These are phyloP conservation scores for Chionographis japonica DNA, from an alignment of 106 monocot species.

Conservation along the genomic window DNA sequence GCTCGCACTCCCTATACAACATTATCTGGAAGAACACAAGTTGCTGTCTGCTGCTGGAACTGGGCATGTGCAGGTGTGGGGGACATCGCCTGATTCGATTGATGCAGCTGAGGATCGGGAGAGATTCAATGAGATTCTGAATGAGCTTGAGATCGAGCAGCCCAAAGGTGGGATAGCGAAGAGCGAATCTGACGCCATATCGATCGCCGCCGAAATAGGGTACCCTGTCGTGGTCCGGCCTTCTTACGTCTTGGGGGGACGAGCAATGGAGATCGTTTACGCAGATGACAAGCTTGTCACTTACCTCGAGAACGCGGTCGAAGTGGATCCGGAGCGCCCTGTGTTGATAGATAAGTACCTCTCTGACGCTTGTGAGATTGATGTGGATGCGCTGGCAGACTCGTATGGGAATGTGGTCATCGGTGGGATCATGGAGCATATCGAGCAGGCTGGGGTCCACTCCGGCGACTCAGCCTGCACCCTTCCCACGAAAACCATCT, in stretches of 20 bases:
- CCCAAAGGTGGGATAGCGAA: conserved; percentile 96
- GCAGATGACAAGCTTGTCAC: conserved; percentile 71
- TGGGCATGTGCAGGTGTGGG: conserved; percentile 77
- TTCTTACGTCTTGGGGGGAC: conserved; percentile 91
- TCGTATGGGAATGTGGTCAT: conserved; percentile 83
- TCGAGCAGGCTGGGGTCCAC: conserved; percentile 97
- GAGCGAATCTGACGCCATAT: conserved; percentile 71
- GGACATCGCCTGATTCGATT: conserved; percentile 92
- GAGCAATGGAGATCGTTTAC: conserved; percentile 98
- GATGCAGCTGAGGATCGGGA: conserved; percentile 97
- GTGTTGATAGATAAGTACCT: conserved; percentile 92
- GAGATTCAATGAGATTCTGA: conserved; percentile 82
- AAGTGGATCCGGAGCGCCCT: conserved; percentile 91
- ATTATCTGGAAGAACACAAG: conserved; percentile 56
- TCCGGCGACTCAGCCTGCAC: conserved; percentile 97
- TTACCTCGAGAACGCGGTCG: conserved; percentile 88
- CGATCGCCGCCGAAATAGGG: conserved; percentile 73
- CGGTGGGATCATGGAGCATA: conserved; percentile 99
- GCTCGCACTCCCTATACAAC: conserved; percentile 85
- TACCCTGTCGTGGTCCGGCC: conserved; percentile 97
- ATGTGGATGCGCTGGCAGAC: conserved; percentile 92
- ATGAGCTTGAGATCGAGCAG: conserved; percentile 78
- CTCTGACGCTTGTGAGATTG: conserved; percentile 85
- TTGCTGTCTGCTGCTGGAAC: conserved; percentile 43
- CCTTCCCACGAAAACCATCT: conserved; percentile 84